These are phyloP conservation scores for Aspergillus tanneri DNA, from an alignment of 2,329 filamentous ascomycete genomes.

Conservation along the genomic window DNA sequence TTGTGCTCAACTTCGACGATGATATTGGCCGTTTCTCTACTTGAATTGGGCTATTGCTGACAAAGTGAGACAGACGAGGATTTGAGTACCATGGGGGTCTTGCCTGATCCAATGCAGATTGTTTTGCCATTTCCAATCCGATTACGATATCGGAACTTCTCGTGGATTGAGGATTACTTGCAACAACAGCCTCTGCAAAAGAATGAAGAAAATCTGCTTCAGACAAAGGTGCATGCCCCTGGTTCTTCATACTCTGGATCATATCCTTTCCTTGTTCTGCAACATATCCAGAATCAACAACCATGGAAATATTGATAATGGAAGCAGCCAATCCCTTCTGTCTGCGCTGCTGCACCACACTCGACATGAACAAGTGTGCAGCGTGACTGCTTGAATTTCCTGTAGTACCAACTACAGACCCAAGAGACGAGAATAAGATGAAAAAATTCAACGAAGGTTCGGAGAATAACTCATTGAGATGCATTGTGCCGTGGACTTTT, in stretches of 20 bases:
- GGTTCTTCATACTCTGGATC: background rate
- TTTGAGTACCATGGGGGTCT: background rate
- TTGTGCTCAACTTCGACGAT: background rate
- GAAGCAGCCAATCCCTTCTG: background rate
- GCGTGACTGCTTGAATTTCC: background rate
- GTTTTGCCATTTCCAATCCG: background rate
- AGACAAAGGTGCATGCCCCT: background rate
- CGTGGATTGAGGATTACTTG: background rate
- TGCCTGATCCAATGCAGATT: background rate
- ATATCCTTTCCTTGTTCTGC: background rate
- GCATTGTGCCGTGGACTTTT: slow-evolving; percentile 44
- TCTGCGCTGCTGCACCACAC: background rate
- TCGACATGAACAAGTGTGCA: background rate
- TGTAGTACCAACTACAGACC: background rate
- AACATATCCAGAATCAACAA: background rate
- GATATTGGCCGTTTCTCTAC: background rate
- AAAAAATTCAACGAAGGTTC: slow-evolving; percentile 43
- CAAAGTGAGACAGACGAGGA: background rate
- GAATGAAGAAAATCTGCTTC: background rate
- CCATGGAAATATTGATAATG: background rate
- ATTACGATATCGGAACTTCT: background rate
- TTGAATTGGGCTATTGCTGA: too few species aligned
- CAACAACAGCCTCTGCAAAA: background rate
- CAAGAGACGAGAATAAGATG: slow-evolving; percentile 40
- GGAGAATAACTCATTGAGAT: slow-evolving; percentile 33